Evolutionary conservation across 1,139 yeast genomes (phyloP), one percentile per base, ranked within the genome.

Genomic region (Pichia sp.): DNA sequence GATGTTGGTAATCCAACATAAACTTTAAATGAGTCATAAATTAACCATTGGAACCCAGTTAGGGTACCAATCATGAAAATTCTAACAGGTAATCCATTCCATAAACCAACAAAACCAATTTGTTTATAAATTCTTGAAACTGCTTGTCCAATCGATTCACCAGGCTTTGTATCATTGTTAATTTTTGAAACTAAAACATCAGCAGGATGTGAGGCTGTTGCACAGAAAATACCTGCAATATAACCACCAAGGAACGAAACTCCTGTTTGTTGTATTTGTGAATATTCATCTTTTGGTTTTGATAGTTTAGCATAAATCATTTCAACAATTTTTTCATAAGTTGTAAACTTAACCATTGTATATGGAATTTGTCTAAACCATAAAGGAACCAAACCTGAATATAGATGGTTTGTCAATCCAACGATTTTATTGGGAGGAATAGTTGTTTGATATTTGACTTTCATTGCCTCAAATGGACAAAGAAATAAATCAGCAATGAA

Each of bases 361-460:
- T 90, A 90, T 24, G 97, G 97, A 57, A 90, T 85, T 68, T 90
- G 97, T 72, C 97, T 83, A 54, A 82, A 79, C 97, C 97, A 89
- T 59, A 90, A 74, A 32, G 97, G 97, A 13, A 80, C 82, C 53
- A 90, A 71, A 45, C 97, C 97, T 64, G 85, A 85, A 73, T 88
- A 90, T 50, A 90, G 74, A 18, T 86, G 89, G 18, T 72, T 77
- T 52, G 53, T 55, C 30, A 63, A 50, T 12, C 57, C 56, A 7
- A 46, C 42, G 8, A 59, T 57, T 36, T 32, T 46, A 7, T 55
- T 55, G 49, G 90, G 96, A 37, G 97, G 96, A 56, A 87, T 74
- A 11, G 96, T 82, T 40, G 96, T 88, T 69, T 90, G 97, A 53
- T 94, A 87, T 68, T 80, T 85, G 56, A 89, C 96, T 69, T 89